Evolutionary conservation across 2,329 filamentous ascomycete species (phyloP).

Genomic region (Teratosphaeria zuluensis): DNA sequence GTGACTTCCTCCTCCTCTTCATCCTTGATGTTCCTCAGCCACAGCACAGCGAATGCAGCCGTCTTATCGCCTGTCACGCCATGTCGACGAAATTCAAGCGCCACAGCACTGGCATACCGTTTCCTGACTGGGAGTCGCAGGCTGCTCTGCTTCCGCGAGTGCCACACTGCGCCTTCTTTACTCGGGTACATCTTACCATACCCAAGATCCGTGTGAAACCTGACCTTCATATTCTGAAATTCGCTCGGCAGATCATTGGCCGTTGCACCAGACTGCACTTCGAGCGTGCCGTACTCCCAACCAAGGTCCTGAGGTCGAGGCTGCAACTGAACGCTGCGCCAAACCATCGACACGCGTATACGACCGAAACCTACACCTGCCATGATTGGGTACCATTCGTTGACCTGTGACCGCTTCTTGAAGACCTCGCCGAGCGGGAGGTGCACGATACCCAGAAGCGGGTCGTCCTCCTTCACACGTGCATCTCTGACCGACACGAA

Average conservation of each 20-base stretch:
- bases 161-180: constrained; percentile 41
- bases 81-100: constrained; percentile 49
- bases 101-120: constrained; percentile 48
- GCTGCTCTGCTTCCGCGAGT: constrained; percentile 35
- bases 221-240: constrained; percentile 42
- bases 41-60: constrained; percentile 54
- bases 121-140: constrained; percentile 50
- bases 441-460: constrained; percentile 61
- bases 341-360: constrained; percentile 60
- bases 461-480: constrained; percentile 58
- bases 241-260: constrained; percentile 40
- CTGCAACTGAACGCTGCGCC: constrained; percentile 58
- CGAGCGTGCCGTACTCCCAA: constrained; percentile 64
- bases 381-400: constrained; percentile 55
- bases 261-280: constrained; percentile 47
- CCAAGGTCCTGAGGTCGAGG: constrained; percentile 50
- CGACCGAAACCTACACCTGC: constrained; percentile 66
- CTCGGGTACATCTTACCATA: constrained; percentile 48
- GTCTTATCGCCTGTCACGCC: constrained; percentile 45
- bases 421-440: constrained; percentile 55
- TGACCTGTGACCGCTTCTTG: constrained; percentile 53
- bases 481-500: constrained; percentile 59
- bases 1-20: constrained; percentile 52
- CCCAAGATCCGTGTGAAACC: constrained; percentile 49
- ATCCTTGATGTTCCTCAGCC: constrained; percentile 60